Evolutionary conservation across 106 monocot genomes (phyloP).

Genomic region (Dendrobium huoshanense): DNA sequence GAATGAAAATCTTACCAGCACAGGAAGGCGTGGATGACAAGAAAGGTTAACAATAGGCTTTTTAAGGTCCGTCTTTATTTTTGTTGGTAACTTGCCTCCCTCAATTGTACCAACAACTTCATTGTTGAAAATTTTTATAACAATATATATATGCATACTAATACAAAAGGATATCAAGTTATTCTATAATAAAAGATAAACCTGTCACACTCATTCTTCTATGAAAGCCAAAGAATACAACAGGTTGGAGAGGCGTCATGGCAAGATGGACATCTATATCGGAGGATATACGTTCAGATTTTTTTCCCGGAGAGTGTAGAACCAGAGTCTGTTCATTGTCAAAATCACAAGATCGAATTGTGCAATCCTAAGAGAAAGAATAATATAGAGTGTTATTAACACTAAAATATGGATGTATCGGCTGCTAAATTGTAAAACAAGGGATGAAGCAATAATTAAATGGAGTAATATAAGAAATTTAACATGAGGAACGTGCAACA

Average conservation of each 20-base stretch:
- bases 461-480: background rate
- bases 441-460: background rate
- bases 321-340: constrained; percentile 89
- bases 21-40: constrained; percentile 91
- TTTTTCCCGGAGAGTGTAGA: constrained; percentile 87
- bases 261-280: constrained; percentile 93
- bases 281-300: constrained; percentile 57
- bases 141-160: constrained; percentile 1
- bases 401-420: background rate
- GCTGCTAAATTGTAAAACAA: background rate
- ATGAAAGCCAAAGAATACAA: constrained; percentile 92
- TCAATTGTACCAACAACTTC: constrained; percentile 93
- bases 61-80: constrained; percentile 97
- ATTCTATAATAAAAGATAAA: constrained; percentile 17
- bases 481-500: background rate
- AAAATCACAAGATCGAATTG: constrained; percentile 93
- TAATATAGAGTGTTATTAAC: background rate
- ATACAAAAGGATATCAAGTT: background rate
- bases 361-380: constrained; percentile 58
- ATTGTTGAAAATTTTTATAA: constrained; percentile 3
- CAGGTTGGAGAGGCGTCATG: constrained; percentile 84
- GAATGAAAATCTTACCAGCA: constrained; percentile 49
- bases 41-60: constrained; percentile 91
- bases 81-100: constrained; percentile 76
- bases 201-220: constrained; percentile 99